Percentiles rank a stretch among this genome's conserved stretches.
Evolutionary conservation across 257 asterid species (phyloP).

Genomic region (Solanum appendiculatum): DNA sequence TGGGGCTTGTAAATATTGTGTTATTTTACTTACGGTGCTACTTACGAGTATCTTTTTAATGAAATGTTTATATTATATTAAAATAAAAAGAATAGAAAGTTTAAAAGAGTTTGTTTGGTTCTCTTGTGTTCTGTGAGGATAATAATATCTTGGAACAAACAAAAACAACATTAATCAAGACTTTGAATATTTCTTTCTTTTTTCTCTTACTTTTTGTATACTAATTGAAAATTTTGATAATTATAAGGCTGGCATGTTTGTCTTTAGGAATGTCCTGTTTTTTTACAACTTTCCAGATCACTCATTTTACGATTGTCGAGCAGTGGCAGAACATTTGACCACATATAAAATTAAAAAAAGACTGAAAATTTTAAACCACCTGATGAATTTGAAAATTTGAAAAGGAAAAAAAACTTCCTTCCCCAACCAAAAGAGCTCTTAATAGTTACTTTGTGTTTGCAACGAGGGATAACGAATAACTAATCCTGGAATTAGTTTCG

Average conservation of each 20-base stretch:
- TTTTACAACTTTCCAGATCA: conserved; percentile 35
- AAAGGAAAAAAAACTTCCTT: too few relatives aligned
- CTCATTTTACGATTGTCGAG: conserved; percentile 18
- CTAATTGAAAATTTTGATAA: not conserved
- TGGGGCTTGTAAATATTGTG: not conserved
- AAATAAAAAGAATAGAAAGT: not conserved
- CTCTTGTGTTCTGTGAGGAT: conserved; percentile 13
- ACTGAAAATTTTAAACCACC: not conserved
- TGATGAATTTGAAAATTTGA: not conserved
- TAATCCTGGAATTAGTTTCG: too few relatives aligned
- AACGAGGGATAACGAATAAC: too few relatives aligned
- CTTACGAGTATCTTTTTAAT: not conserved
- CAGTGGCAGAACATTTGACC: conserved; percentile 11
- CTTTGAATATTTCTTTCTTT: not conserved
- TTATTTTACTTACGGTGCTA: not conserved
- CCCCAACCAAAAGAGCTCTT: too few relatives aligned
- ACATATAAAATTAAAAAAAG: not conserved
- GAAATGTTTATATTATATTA: not conserved
- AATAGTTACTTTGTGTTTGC: not conserved
- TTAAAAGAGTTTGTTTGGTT: not conserved
- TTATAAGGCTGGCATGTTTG: conserved; percentile 23
- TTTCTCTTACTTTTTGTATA: conserved; percentile 14
- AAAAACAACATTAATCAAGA: not conserved
- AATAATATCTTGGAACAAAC: conserved; percentile 34
- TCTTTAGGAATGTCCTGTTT: conserved; percentile 16